Evolutionary conservation across 2,329 filamentous ascomycete species (phyloP).

Genomic region (Pseudocercospora fijiensis): DNA sequence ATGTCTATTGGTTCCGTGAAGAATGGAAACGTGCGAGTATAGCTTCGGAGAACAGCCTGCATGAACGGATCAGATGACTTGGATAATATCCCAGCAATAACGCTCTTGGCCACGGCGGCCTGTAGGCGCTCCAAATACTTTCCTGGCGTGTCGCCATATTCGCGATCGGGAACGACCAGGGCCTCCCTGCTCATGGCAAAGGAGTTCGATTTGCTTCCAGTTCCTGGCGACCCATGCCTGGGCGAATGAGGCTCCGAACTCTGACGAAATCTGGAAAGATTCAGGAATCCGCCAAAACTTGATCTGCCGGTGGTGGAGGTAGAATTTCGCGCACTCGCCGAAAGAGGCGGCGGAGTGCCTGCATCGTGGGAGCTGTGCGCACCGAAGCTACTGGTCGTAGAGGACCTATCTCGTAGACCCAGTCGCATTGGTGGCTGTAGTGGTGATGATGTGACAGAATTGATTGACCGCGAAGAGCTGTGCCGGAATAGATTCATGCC

Average conservation of each 20-base stretch:
- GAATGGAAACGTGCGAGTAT: slow-evolving; percentile 92
- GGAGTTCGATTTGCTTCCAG: slow-evolving; percentile 78
- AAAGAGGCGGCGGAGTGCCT: slow-evolving; percentile 61
- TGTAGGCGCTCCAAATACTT: slow-evolving; percentile 85
- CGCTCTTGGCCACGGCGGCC: slow-evolving; percentile 72
- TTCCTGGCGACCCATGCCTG: slow-evolving; percentile 70
- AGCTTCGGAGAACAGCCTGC: slow-evolving; percentile 80
- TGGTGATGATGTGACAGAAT: slow-evolving; percentile 61
- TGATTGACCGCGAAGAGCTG: slow-evolving; percentile 63
- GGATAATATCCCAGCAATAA: slow-evolving; percentile 80
- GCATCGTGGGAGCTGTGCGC: slow-evolving; percentile 71
- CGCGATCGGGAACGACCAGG: slow-evolving; percentile 68
- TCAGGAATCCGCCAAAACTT: slow-evolving; percentile 88
- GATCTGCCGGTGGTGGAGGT: slow-evolving; percentile 82
- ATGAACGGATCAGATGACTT: slow-evolving; percentile 85
- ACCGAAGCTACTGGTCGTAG: slow-evolving; percentile 76
- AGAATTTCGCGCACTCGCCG: slow-evolving; percentile 64
- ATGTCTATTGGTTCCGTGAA: slow-evolving; percentile 98
- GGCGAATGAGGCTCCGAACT: slow-evolving; percentile 70
- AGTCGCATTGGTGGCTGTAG: slow-evolving; percentile 59
- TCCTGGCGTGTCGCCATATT: slow-evolving; percentile 85
- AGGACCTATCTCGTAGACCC: slow-evolving; percentile 73
- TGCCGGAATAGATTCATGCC: slow-evolving; percentile 56
- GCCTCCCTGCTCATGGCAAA: slow-evolving; percentile 73
- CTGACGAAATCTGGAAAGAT: slow-evolving; percentile 73